Conservation (phyloP, 148 eudicot genomes). For the Amaranthus palmeri region DNA sequence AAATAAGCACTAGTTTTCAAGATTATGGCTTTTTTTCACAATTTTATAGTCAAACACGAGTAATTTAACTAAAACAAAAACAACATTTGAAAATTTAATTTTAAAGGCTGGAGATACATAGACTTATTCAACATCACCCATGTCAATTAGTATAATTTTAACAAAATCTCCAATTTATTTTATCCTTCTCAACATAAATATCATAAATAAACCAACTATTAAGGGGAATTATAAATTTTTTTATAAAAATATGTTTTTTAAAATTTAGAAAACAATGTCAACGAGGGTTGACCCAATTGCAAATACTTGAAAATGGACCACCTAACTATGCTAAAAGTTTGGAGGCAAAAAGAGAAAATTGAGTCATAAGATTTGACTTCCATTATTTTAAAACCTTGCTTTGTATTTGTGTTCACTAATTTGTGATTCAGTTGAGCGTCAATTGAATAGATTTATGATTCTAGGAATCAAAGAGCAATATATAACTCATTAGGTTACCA, state of each 20-base stretch:
- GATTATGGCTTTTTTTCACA: no score
- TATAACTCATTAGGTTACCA: conserved; percentile 27
- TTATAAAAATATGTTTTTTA: not conserved
- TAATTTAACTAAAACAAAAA: no score
- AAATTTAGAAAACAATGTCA: not conserved
- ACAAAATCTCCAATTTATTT: no score
- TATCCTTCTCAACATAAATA: no score
- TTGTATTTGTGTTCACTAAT: not conserved
- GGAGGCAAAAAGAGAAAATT: not conserved
- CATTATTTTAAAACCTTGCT: not conserved
- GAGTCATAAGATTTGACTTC: conserved; percentile 17
- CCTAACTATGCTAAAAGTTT: not conserved
- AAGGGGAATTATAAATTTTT: not conserved
- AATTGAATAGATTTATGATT: not conserved
- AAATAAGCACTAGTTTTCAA: no score
- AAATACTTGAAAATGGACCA: conserved; percentile 7
- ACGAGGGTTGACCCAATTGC: conserved; percentile 12
- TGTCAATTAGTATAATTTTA: no score
- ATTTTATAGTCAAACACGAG: no score
- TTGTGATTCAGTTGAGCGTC: conserved; percentile 11
- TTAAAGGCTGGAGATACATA: no score
- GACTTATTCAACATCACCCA: no score
- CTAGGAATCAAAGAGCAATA: not conserved
- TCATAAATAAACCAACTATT: not conserved
- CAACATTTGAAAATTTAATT: no score